Evolutionary conservation across 257 asterid species (phyloP).

Genomic region (Solanum chilense): DNA sequence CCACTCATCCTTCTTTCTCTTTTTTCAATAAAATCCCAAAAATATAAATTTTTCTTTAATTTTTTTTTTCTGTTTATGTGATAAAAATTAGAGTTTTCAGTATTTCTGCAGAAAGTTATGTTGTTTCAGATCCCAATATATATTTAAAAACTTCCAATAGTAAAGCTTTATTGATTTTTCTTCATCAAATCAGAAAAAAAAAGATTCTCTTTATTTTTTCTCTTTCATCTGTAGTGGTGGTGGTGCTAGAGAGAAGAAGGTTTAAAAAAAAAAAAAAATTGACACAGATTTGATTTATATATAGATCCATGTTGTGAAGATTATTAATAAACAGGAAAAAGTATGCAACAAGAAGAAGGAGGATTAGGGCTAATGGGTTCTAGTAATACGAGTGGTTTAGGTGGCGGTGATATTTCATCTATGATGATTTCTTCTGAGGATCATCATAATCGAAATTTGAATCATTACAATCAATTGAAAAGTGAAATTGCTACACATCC

Average conservation of each 20-base stretch:
- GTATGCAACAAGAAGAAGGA: constrained; percentile 36
- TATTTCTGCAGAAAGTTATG: constrained; percentile 49
- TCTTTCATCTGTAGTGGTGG: not conserved
- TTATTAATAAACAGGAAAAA: not conserved
- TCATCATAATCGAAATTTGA: not conserved
- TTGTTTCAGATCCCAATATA: constrained; percentile 58
- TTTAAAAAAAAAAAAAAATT: not conserved
- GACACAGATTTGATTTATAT: not conserved
- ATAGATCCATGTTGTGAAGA: not conserved
- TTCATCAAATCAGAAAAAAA: not conserved
- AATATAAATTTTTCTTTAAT: not conserved
- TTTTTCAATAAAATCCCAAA: constrained; percentile 10
- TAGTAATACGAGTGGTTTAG: constrained; percentile 6
- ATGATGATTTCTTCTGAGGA: constrained; percentile 7
- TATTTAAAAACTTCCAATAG: not conserved
- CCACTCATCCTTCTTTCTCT: constrained; percentile 16
- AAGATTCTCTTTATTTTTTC: constrained; percentile 2
- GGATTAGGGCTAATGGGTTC: constrained; percentile 25
- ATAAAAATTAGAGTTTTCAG: constrained; percentile 27
- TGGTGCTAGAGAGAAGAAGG: not conserved
- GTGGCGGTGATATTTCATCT: constrained; percentile 14
- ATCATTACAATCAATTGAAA: constrained; percentile 39
- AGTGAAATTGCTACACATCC: constrained; percentile 88
- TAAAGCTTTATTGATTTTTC: constrained; percentile 4
- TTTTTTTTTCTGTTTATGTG: constrained; percentile 22